Percentiles rank a stretch among this genome's conserved stretches.
Conservation (phyloP, 495 filamentous ascomycete genomes). For the Mytilinidion resinicola region DNA sequence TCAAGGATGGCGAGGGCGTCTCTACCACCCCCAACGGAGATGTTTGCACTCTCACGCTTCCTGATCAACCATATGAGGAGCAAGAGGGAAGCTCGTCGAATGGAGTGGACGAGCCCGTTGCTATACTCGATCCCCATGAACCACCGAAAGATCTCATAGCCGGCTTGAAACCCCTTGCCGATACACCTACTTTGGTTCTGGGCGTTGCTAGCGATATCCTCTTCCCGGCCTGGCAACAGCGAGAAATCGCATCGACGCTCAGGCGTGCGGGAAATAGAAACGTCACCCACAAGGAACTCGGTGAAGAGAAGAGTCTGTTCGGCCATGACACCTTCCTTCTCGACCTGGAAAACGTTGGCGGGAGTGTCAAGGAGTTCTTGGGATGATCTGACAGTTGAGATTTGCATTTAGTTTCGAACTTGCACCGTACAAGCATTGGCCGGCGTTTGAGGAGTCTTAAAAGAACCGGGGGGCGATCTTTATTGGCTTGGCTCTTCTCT, state of each 20-base stretch:
- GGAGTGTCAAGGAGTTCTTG: conserved; percentile 71
- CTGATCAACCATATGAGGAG: conserved; percentile 80
- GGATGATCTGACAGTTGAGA: conserved; percentile 32
- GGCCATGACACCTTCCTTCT: conserved; percentile 96
- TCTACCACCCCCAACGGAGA: conserved; percentile 32
- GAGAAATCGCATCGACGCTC: conserved; percentile 84
- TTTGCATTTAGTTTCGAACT: no score
- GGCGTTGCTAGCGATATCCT: conserved; percentile 94
- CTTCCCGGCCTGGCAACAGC: conserved; percentile 97
- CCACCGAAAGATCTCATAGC: conserved; percentile 72
- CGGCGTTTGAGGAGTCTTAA: no score
- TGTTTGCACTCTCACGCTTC: conserved; percentile 77
- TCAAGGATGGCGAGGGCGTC: conserved; percentile 30
- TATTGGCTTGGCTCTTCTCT: no score
- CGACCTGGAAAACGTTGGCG: conserved; percentile 86
- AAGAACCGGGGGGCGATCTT: no score
- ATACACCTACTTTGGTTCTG: conserved; percentile 79
- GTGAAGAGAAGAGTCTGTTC: conserved; percentile 85
- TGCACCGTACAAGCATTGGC: no score
- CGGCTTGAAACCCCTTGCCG: conserved; percentile 62
- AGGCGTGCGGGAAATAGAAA: conserved; percentile 64
- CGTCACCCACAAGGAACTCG: conserved; percentile 83
- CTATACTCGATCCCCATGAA: conserved; percentile 23
- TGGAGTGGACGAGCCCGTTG: neutral
- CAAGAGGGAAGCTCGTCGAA: conserved; percentile 41